Evolutionary conservation across 2,329 filamentous ascomycete species (phyloP).

Genomic region (Fusarium staphyleae): DNA sequence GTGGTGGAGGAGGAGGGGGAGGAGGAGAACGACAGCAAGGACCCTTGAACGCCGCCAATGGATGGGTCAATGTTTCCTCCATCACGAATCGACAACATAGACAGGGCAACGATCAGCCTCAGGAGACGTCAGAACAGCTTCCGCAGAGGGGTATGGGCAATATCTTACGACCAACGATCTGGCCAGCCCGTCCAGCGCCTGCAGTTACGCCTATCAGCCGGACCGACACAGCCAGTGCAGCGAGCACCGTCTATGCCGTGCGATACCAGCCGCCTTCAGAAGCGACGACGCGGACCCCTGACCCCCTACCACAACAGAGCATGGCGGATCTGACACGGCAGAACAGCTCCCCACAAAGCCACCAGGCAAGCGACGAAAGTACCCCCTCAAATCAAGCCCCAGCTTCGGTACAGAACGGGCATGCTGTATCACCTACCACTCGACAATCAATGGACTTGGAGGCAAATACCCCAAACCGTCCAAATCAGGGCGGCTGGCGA

Average conservation of each 20-base stretch:
- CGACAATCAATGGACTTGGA: slow-evolving; percentile 39
- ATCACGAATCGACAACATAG: slow-evolving; percentile 40
- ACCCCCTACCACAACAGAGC: slow-evolving; percentile 44
- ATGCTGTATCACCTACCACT: slow-evolving; percentile 22
- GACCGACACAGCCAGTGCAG: slow-evolving; percentile 68
- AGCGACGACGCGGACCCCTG: slow-evolving; percentile 55
- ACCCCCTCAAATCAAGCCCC: slow-evolving; percentile 33
- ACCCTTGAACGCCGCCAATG: slow-evolving; percentile 30
- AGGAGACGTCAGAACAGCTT: slow-evolving; percentile 36
- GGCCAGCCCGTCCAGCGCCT: slow-evolving; percentile 63
- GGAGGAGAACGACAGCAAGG: slow-evolving; percentile 27
- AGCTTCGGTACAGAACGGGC: slow-evolving; percentile 32
- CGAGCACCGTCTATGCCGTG: slow-evolving; percentile 69
- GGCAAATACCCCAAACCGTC: slow-evolving; percentile 34
- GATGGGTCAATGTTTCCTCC: slow-evolving; percentile 42
- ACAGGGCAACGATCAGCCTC: slow-evolving; percentile 24
- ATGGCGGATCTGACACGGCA: slow-evolving; percentile 47
- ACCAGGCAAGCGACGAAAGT: slow-evolving; percentile 40
- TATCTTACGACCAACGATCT: slow-evolving; percentile 58
- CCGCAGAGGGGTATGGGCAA: slow-evolving; percentile 42
- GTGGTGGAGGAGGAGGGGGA: too few relatives aligned
- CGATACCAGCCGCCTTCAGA: slow-evolving; percentile 67
- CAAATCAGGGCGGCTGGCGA: slow-evolving; percentile 41
- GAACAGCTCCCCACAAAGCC: slow-evolving; percentile 42
- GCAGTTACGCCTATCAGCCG: slow-evolving; percentile 65